Evolutionary conservation across 805 yeast species (phyloP).

Genomic region (Candida ortonii): DNA sequence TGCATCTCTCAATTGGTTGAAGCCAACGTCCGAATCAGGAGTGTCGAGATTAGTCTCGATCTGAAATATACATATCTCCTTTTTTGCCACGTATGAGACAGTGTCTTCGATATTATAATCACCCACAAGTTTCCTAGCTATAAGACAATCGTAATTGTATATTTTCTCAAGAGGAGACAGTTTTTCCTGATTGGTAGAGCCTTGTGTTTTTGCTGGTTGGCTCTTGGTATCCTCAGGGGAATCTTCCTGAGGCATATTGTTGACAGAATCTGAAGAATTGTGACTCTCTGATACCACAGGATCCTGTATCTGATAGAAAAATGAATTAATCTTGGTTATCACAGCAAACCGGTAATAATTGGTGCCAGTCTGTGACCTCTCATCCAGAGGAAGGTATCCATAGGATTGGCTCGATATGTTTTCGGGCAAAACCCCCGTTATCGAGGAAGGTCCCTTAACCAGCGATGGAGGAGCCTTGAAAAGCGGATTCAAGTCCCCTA

Average conservation of each 20-base stretch:
- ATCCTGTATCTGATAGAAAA: slow-evolving; percentile 30
- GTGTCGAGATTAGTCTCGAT: slow-evolving; percentile 21
- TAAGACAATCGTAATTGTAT: slow-evolving; percentile 27
- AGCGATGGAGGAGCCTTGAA: slow-evolving; percentile 15
- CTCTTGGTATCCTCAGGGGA: neutral
- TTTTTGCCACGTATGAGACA: slow-evolving; percentile 30
- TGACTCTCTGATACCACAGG: no score
- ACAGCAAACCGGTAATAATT: slow-evolving; percentile 31
- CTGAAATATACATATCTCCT: slow-evolving; percentile 33
- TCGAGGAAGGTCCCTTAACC: slow-evolving; percentile 1
- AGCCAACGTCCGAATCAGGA: slow-evolving; percentile 22
- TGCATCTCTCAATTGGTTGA: slow-evolving; percentile 32
- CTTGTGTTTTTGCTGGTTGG: neutral
- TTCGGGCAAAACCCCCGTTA: slow-evolving; percentile 1
- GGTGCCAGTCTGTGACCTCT: slow-evolving; percentile 24
- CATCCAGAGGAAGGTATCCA: slow-evolving; percentile 12
- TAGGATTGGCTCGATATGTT: neutral
- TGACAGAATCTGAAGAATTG: no score
- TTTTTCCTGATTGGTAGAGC: slow-evolving; percentile 6
- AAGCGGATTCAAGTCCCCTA: slow-evolving; percentile 24
- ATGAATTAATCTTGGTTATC: slow-evolving; percentile 29
- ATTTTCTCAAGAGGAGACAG: slow-evolving; percentile 25
- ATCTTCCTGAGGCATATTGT: slow-evolving; percentile 1
- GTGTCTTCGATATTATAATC: slow-evolving; percentile 31
- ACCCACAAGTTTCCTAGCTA: slow-evolving; percentile 24